Evolutionary conservation across 345 rosid species (phyloP).

Genomic region (Microthlaspi erraticum): DNA sequence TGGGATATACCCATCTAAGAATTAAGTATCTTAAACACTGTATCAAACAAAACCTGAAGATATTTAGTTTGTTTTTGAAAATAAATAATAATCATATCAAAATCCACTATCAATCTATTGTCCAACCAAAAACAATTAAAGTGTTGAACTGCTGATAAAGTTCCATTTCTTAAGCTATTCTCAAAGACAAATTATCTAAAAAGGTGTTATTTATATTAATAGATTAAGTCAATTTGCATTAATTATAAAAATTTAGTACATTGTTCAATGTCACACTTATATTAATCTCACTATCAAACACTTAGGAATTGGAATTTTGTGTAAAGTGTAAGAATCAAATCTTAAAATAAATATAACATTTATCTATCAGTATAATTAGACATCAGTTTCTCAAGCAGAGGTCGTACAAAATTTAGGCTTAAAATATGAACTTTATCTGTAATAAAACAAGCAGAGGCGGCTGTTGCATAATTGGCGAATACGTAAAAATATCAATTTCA

Average conservation of each 20-base stretch:
- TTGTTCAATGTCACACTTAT: background rate
- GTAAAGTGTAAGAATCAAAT: constrained; percentile 21
- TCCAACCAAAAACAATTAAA: constrained; percentile 34
- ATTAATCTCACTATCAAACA: constrained; percentile 20
- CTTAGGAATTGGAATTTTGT: constrained; percentile 2
- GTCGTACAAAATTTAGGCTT: background rate
- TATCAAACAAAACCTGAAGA: constrained; percentile 16
- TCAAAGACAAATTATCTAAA: constrained; percentile 6
- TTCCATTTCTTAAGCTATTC: constrained; percentile 2
- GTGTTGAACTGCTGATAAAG: constrained; percentile 22
- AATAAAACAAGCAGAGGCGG: background rate
- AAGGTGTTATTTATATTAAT: background rate
- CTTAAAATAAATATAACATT: constrained; percentile 2
- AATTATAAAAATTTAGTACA: background rate
- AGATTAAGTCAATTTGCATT: constrained; percentile 26
- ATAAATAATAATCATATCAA: constrained; percentile 16
- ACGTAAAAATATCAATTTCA: background rate
- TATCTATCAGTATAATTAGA: constrained; percentile 21
- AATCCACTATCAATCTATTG: constrained; percentile 21
- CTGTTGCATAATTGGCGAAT: constrained; percentile 21
- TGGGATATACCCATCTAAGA: constrained; percentile 28
- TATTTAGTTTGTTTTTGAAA: constrained; percentile 11
- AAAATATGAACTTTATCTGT: background rate
- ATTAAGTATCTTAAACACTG: constrained; percentile 13
- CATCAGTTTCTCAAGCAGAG: constrained; percentile 5